Evolutionary conservation across 148 eudicot species (phyloP).

Genomic region (Camellia lanceoleosa): DNA sequence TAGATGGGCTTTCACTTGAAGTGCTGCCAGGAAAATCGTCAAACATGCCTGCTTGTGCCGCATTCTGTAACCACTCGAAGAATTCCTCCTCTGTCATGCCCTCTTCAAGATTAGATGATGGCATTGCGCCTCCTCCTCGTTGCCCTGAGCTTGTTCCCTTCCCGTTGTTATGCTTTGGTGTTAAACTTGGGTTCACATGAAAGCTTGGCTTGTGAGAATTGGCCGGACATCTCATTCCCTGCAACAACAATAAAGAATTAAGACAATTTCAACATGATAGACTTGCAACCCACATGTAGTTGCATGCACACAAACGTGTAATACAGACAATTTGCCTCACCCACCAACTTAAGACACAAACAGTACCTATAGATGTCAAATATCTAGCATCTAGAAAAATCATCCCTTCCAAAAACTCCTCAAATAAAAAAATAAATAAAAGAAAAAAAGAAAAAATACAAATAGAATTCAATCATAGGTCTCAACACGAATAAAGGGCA

Average conservation of each 20-base stretch:
- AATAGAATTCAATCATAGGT: no score
- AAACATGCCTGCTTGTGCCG: slow-evolving; percentile 70
- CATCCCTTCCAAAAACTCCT: not conserved
- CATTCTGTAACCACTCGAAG: slow-evolving; percentile 81
- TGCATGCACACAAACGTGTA: not conserved
- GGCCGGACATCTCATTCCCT: slow-evolving; percentile 94
- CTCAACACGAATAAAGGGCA: no score
- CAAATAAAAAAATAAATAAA: not conserved
- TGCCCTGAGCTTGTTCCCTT: slow-evolving; percentile 54
- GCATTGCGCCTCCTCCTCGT: slow-evolving; percentile 45
- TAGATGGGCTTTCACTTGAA: slow-evolving; percentile 38
- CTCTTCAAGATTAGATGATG: slow-evolving; percentile 50
- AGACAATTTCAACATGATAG: not conserved
- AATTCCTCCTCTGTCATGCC: slow-evolving; percentile 91
- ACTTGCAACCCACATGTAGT: not conserved
- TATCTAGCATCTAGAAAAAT: not conserved
- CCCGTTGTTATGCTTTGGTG: slow-evolving; percentile 42
- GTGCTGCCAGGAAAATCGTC: slow-evolving; percentile 46
- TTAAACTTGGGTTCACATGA: slow-evolving; percentile 80
- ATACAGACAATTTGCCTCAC: not conserved
- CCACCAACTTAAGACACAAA: not conserved
- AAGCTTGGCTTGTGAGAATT: slow-evolving; percentile 91
- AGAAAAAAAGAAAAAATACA: no score
- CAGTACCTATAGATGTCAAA: not conserved
- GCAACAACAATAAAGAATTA: slow-evolving; percentile 13